Base-by-base conservation (phyloP, 495 filamentous ascomycete genomes). In the Patellaria atrata region DNA sequence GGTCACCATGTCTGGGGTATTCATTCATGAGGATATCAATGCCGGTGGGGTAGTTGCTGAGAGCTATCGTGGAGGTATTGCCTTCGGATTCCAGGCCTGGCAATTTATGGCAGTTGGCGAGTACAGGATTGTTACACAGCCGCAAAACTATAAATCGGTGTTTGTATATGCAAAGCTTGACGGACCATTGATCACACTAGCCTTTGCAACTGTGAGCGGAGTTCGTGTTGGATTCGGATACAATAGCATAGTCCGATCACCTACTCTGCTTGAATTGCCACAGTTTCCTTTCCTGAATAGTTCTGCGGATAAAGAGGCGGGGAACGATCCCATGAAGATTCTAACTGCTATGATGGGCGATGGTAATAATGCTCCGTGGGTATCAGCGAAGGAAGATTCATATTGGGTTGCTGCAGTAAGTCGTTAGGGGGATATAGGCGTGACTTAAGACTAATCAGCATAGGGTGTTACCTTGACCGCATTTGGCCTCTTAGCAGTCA, bases 371-470 rank as follows among this genome's bases (percentile, higher is more conserved):
- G 18, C 35, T 21, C 21, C 33, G 10, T 61, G 50, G 55, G 43
- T 62, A 27, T 24, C 6, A 1, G 30, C 44, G 2, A 21, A 44
- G 11, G 27, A 52, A 0, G 48, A 41, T 17, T 40, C 46, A 3
- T 56, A 51, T 36, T 68, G 63, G 63, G 11, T 57, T 1, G 61
- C 62, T 0, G 57, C 50, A 0, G n/a, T n/a, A n/a, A n/a, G n/a
- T n/a, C n/a, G n/a, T n/a, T n/a, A n/a, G n/a, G n/a, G n/a, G n/a
- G n/a, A n/a, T n/a, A n/a, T n/a, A n/a, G n/a, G n/a, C n/a, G n/a
- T n/a, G n/a, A n/a, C n/a, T n/a, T n/a, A n/a, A n/a, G n/a, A n/a
- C n/a, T n/a, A n/a, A n/a, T n/a, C n/a, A n/a, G n/a, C n/a, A n/a
- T n/a, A n/a, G n/a, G 65, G 66, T 0, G 29, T 67, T 9, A 54